phyloP scores from a whole-genome alignment of 352 stramenopile species.

The Phytophthora ramorum region DNA sequence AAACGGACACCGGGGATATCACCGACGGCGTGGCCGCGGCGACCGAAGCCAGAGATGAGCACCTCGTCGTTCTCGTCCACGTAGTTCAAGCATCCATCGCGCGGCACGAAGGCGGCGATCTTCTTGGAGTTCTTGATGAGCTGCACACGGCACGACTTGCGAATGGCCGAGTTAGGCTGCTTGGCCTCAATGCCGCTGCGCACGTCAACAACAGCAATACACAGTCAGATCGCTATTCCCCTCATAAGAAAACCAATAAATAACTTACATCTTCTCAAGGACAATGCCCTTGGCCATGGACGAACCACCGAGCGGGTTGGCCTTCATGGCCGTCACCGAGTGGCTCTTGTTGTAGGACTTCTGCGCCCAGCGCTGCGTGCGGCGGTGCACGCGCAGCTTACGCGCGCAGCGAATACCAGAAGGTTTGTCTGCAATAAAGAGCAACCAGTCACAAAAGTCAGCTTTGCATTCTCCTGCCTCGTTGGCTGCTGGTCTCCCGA shows the following conservation, averaged over 20 bases:
- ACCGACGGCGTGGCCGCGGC: slow-evolving; percentile 99
- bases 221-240: background rate
- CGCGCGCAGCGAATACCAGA: slow-evolving; percentile 98
- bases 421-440: slow-evolving; percentile 93
- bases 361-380: slow-evolving; percentile 97
- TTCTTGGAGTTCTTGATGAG: slow-evolving; percentile 99
- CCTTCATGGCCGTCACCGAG: slow-evolving; percentile 99
- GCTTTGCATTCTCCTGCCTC: background rate
- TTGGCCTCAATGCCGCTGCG: slow-evolving; percentile 99
- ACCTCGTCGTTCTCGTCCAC: slow-evolving; percentile 99
- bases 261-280: slow-evolving; percentile 98
- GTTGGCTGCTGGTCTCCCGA: background rate
- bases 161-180: slow-evolving; percentile 99
- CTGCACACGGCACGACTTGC: slow-evolving; percentile 99
- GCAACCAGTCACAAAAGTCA: slow-evolving; percentile 1
- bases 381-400: slow-evolving; percentile 99
- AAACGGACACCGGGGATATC: slow-evolving; percentile 99
- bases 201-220: slow-evolving; percentile 2
- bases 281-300: slow-evolving; percentile 99
- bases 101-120: slow-evolving; percentile 99
- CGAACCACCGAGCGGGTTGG: slow-evolving; percentile 99
- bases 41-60: slow-evolving; percentile 99
- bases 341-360: slow-evolving; percentile 99
- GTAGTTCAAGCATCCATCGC: slow-evolving; percentile 99
- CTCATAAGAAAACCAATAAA: background rate